Percentiles rank a stretch among this genome's conserved stretches.
These are phyloP conservation scores for Thraustochytrium sp. DNA, from an alignment of 352 stramenopile genomes.

Conservation along the genomic window DNA sequence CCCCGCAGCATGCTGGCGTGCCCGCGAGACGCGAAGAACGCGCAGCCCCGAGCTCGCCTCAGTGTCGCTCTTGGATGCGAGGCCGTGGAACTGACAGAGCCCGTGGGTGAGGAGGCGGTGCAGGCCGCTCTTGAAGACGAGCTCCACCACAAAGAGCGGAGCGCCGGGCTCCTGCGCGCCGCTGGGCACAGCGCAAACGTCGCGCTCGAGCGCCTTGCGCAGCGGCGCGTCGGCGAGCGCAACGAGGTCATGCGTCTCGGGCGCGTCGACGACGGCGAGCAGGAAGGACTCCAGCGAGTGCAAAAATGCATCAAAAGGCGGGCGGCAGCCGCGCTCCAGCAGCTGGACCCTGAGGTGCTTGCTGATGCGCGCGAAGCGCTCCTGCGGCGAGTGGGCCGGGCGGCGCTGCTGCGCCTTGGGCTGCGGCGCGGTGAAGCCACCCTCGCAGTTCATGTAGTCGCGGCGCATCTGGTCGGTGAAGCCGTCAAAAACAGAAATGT, in stretches of 20 bases:
- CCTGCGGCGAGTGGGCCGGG: background rate
- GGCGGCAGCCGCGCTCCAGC: background rate
- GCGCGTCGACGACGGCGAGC: background rate
- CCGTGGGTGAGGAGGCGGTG: slow-evolving; percentile 22
- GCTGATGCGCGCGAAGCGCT: background rate
- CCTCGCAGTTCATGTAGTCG: slow-evolving; percentile 19
- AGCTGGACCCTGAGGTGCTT: slow-evolving; percentile 18
- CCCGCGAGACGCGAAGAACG: background rate
- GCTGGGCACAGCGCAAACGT: background rate
- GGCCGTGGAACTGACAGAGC: slow-evolving; percentile 22
- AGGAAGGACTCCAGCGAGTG: background rate
- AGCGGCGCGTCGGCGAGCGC: background rate
- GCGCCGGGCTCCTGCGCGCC: background rate
- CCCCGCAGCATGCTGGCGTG: background rate
- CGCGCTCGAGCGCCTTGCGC: background rate
- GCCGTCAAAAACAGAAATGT: slow-evolving; percentile 6
- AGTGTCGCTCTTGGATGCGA: background rate
- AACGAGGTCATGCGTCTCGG: background rate
- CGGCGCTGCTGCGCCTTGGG: background rate
- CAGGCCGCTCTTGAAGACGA: slow-evolving; percentile 31
- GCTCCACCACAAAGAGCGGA: background rate
- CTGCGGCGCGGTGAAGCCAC: no score
- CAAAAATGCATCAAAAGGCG: background rate
- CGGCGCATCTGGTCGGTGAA: slow-evolving; percentile 19
- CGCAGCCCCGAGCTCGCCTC: background rate